Base-by-base conservation (phyloP, 768 basidiomycete species). In the Naganishia vishniacii region DNA sequence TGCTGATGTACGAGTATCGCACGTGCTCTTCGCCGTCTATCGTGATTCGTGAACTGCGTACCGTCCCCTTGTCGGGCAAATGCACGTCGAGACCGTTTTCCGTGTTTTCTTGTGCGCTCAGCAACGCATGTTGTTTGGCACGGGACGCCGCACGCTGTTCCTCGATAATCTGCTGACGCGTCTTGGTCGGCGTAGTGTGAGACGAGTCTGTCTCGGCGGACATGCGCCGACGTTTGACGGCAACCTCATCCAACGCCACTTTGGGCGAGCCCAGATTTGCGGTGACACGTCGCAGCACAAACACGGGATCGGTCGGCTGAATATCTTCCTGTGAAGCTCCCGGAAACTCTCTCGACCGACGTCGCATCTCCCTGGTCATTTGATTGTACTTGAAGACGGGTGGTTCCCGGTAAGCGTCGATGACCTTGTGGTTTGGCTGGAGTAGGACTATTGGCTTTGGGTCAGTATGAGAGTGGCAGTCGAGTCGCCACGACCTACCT, bases 1-100 rank as follows among this genome's bases (percentile, higher is more conserved):
- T 82, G 67, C 91, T 86, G 44, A 97, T 88, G 74, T 91, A 97
- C 41, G 93, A 95, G 75, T 99, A 99, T 0, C 93, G 86, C 79
- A 91, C 87, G 48, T 81, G 80, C 67, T 89, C 87, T 44, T 82
- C 84, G 18, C 70, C 73, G n/a, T 60, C 62, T 29, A 69, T 67
- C 12, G 71, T 67, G 67, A 86, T 85, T 7, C 90, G 81, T 6
- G 88, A 85, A 70, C 90, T 92, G 31, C 94, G 86, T 11, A 98
- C 81, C 72, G 89, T 84, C 0, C 85, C 88, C 65, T 88, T 88
- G 5, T 89, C 89, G 1, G 89, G 88, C 1, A 97, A 80, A 9
- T 91, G 78, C 15, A 99, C 84, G 69, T 98, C 94, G 74, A 94
- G 83, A 0, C 94, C 94, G 46, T 90, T 85, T 18, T 87, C 82